Evolutionary conservation across 139 green algal species (phyloP), one percentile per base, ranked within the genome.

Genomic region (Micromonas pusilla): DNA sequence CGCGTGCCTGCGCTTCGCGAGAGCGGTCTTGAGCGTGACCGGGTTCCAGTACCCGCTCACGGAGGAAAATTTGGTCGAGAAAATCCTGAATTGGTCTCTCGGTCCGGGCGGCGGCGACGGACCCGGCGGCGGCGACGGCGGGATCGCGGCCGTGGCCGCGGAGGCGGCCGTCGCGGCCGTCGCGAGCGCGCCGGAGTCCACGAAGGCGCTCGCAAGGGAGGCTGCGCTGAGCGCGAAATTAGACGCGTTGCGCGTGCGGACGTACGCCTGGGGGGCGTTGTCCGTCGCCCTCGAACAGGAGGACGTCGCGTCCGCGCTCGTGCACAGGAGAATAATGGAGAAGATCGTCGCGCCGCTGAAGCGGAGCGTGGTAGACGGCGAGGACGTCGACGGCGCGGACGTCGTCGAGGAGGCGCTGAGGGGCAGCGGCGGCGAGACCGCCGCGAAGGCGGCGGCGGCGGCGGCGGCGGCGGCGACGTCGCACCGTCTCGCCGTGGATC

Each of bases 41-140:
- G 73, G 78, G 36, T 86, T 85, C 77, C 78, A 87, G 79, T 85
- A 87, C 77, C 86, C 86, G 4, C 70, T 90, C 0, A 89, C 83
- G 9, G 86, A 90, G 65, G 81, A 87, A 52, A 19, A 52, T 1
- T 79, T 83, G 32, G 79, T 89, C 52, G 81, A 87, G 65, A 67
- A 74, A 60, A 32, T 90, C 3, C 71, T 0, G 38, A 54, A 75
- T 32, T 86, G 82, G 82, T 79, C 76, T 20, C 52, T 80, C 30
- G 83, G 77, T 37, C 74, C 36, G 0, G 52, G 73, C 26, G 83
- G 82, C 20, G n/a, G 4, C 26, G 9, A 23, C 9, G 45, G 45
- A 57, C 36, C n/a, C 65, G 30, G 36, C 26, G 3, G 36, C 26
- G 28, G 4, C 65, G 65, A 38, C 26, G 65, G n/a, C n/a, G 4